Evolutionary conservation across 2,329 filamentous ascomycete species (phyloP).

Genomic region (Lasiodiplodia sp.): DNA sequence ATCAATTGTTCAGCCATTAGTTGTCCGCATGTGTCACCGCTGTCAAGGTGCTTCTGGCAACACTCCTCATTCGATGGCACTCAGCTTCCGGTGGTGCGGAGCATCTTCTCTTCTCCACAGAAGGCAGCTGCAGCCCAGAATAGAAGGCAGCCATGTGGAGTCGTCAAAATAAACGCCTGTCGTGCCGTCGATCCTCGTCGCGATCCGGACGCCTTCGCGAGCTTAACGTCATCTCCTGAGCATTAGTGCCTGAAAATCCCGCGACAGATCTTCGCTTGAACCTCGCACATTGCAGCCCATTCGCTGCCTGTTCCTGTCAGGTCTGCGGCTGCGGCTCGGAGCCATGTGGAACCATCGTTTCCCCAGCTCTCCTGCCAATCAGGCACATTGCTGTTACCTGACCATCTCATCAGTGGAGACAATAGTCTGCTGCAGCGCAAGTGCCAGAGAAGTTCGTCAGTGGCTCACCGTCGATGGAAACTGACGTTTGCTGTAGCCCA

Average conservation of each 20-base stretch:
- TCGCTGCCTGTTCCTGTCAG: slow-evolving; percentile 2
- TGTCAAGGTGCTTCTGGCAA: background rate
- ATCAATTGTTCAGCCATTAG: background rate
- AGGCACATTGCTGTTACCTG: slow-evolving; percentile 10
- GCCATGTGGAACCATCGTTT: background rate
- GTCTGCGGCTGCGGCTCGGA: background rate
- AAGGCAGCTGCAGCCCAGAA: background rate
- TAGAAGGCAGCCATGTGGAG: slow-evolving; percentile 1
- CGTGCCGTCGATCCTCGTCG: slow-evolving; percentile 12
- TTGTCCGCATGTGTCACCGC: background rate
- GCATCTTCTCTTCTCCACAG: background rate
- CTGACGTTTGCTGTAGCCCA: slow-evolving; percentile 2
- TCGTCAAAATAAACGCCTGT: slow-evolving; percentile 1
- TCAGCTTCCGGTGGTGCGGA: background rate
- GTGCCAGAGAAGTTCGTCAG: slow-evolving; percentile 4
- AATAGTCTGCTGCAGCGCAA: background rate
- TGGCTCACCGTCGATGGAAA: background rate
- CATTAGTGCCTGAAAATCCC: slow-evolving; percentile 26
- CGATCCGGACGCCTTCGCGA: background rate
- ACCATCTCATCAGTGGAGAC: background rate
- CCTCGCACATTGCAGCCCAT: background rate
- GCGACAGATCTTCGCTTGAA: slow-evolving; percentile 1
- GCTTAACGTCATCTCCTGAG: slow-evolving; percentile 8
- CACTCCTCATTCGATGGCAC: background rate
- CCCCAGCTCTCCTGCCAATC: slow-evolving; percentile 3